These are phyloP conservation scores for Pseudonectria foliicola DNA, from an alignment of 2,329 filamentous ascomycete species.

Conservation along the genomic window DNA sequence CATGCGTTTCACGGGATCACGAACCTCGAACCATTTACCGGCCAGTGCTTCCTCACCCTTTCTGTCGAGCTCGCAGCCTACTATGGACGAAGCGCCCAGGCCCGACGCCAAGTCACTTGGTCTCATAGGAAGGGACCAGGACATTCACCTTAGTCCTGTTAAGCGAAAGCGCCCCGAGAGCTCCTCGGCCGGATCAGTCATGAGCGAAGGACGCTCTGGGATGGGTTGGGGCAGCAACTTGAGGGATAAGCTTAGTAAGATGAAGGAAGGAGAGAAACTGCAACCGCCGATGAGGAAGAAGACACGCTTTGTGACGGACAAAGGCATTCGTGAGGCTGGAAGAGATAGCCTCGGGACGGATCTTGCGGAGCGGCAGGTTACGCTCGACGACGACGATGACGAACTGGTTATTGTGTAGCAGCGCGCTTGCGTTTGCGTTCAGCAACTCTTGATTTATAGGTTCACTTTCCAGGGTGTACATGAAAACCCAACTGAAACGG, in stretches of 20 bases:
- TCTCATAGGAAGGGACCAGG: conserved; percentile 28
- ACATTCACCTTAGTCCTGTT: conserved; percentile 50
- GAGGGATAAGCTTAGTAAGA: conserved; percentile 49
- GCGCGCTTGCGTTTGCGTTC: conserved; percentile 5
- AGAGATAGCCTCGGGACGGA: conserved; percentile 63
- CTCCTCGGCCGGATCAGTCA: conserved; percentile 28
- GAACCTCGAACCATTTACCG: conserved; percentile 4
- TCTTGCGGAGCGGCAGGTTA: conserved; percentile 27
- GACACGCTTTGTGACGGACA: conserved; percentile 72
- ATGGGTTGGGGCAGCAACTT: conserved; percentile 53
- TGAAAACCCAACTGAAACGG: background rate
- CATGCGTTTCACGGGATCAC: conserved; percentile 40
- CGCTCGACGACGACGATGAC: conserved; percentile 41
- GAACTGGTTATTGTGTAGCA: conserved; percentile 43
- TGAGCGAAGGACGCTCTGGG: conserved; percentile 20
- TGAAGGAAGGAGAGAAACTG: conserved; percentile 54
- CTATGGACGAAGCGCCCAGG: conserved; percentile 23
- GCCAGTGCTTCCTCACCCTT: conserved; percentile 13
- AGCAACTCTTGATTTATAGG: too few species aligned
- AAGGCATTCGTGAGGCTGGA: conserved; percentile 70
- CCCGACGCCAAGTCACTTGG: conserved; percentile 36
- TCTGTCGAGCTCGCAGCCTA: conserved; percentile 10
- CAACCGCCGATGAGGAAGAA: conserved; percentile 55
- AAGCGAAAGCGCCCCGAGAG: conserved; percentile 55
- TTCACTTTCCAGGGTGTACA: background rate